Percentiles rank a stretch among this genome's conserved stretches.
Conservation (phyloP, 202 grass and related monocot genomes). For the Dendrocalamus latiflorus region DNA sequence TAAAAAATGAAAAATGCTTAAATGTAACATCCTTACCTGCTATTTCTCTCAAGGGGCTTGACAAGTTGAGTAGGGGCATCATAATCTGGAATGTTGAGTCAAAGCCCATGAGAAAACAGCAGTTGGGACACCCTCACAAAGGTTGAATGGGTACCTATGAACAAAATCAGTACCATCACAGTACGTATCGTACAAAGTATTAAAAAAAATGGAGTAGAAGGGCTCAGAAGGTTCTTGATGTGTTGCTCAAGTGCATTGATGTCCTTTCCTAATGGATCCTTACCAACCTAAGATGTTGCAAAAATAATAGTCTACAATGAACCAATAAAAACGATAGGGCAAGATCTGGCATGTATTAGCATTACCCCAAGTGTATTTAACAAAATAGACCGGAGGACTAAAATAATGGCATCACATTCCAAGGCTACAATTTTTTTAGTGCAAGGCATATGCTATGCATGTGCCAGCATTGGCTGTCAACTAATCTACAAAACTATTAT, state of each 20-base stretch:
- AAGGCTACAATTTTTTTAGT: not conserved
- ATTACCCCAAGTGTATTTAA: no score
- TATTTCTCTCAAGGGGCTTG: constrained; percentile 71
- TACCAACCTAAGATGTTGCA: no score
- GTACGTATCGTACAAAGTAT: no score
- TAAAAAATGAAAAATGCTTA: not conserved
- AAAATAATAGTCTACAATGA: no score
- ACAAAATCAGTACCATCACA: constrained; percentile 73
- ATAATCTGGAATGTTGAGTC: constrained; percentile 87
- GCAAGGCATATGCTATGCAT: not conserved
- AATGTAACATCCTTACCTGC: constrained; percentile 36
- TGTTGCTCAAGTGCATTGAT: no score
- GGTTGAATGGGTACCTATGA: constrained; percentile 76
- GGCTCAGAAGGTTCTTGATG: no score
- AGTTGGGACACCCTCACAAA: constrained; percentile 69
- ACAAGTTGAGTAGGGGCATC: constrained; percentile 89
- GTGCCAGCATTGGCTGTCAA: not conserved
- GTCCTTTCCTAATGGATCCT: no score
- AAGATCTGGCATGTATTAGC: no score
- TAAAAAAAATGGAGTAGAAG: no score
- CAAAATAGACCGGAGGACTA: not conserved
- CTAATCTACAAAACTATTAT: not conserved
- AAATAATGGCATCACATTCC: constrained; percentile 4
- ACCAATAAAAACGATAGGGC: no score
- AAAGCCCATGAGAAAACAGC: constrained; percentile 76